A percentile compares a stretch with the other conserved stretches of the same genome.
These are phyloP conservation scores for Cytospora chrysosperma DNA, from an alignment of 2,329 filamentous ascomycete genomes.

Conservation along the genomic window DNA sequence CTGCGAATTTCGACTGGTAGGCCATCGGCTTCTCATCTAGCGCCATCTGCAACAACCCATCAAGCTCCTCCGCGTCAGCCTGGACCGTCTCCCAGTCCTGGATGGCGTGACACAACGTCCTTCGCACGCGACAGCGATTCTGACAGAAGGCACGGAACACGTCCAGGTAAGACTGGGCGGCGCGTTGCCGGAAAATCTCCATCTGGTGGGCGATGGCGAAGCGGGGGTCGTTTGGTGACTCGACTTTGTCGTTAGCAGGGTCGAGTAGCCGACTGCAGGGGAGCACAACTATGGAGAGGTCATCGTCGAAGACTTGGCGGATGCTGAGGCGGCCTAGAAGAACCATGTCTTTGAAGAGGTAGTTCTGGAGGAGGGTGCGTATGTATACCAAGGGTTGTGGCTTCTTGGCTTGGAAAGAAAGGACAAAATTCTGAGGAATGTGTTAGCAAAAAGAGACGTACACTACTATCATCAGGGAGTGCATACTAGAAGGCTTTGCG, in stretches of 20 bases:
- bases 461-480: background rate
- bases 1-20: conserved; percentile 39
- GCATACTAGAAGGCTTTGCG: conserved; percentile 67
- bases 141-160: conserved; percentile 82
- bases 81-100: conserved; percentile 83
- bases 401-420: conserved; percentile 72
- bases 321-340: conserved; percentile 68
- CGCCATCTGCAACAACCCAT: conserved; percentile 62
- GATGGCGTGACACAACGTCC: conserved; percentile 82
- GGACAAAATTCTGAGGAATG: conserved; percentile 67
- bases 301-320: conserved; percentile 74
- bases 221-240: conserved; percentile 70
- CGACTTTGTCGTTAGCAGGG: conserved; percentile 71
- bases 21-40: conserved; percentile 60
- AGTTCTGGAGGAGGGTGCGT: conserved; percentile 72
- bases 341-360: conserved; percentile 71
- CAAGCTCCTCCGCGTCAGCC: conserved; percentile 74
- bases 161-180: conserved; percentile 74
- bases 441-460: conserved; percentile 20
- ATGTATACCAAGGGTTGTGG: conserved; percentile 84
- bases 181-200: conserved; percentile 63
- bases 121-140: conserved; percentile 84
- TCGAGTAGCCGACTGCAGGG: conserved; percentile 71
- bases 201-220: conserved; percentile 72
- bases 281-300: conserved; percentile 75